Conservation (phyloP, 1,284 basidiomycete genomes). For the Fistulinella cinereoalba region DNA sequence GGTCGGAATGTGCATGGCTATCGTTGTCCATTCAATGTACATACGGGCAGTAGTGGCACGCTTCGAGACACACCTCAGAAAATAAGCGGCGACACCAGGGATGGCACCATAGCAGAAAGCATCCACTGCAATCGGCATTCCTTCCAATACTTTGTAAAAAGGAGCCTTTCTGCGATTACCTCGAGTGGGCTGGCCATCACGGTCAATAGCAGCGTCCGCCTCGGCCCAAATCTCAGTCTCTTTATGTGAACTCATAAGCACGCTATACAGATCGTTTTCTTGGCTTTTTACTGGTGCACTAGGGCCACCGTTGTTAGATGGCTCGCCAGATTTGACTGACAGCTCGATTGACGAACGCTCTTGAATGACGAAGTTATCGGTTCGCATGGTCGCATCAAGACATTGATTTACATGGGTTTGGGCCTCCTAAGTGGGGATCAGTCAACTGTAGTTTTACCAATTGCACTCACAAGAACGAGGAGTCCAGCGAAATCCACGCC, state of each 20-base stretch:
- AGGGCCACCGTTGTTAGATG: slow-evolving; percentile 3
- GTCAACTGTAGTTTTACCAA: too few species aligned
- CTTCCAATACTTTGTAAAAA: slow-evolving; percentile 94
- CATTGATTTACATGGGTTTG: slow-evolving; percentile 51
- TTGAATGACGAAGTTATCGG: neutral
- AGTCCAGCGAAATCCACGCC: slow-evolving; percentile 26
- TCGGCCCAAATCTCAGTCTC: slow-evolving; percentile 85
- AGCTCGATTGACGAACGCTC: neutral
- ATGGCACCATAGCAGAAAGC: slow-evolving; percentile 94
- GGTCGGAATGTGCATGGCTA: slow-evolving; percentile 93
- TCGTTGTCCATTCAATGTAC: slow-evolving; percentile 9
- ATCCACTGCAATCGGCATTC: slow-evolving; percentile 97
- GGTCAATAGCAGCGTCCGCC: slow-evolving; percentile 55
- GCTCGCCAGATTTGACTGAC: neutral
- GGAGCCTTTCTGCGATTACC: slow-evolving; percentile 76
- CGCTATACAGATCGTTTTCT: slow-evolving; percentile 54
- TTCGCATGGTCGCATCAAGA: slow-evolving; percentile 35
- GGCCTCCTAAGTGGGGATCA: slow-evolving; percentile 41
- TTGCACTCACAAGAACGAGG: slow-evolving; percentile 32
- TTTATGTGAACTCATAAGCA: slow-evolving; percentile 79
- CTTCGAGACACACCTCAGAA: slow-evolving; percentile 63
- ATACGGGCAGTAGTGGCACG: neutral
- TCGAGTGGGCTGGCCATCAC: slow-evolving; percentile 45
- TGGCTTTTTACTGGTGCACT: slow-evolving; percentile 30
- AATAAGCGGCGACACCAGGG: slow-evolving; percentile 84